phyloP scores from a whole-genome alignment of 2,329 filamentous ascomycete genomes.

The Leptographium galeiforme region DNA sequence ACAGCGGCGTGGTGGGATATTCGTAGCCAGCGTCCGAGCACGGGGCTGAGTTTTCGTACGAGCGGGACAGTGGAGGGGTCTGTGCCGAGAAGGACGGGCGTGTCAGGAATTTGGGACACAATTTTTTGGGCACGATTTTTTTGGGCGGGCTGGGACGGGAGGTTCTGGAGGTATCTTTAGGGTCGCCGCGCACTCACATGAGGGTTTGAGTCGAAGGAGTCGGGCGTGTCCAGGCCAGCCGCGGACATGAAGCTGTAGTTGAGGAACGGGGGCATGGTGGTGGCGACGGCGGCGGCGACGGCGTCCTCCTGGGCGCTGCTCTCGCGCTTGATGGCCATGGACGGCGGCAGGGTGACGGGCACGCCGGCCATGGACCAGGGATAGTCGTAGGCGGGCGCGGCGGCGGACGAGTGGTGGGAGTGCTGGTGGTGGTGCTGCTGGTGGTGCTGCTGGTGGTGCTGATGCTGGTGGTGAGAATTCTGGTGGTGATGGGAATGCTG shows the following conservation, averaged over 20 bases:
- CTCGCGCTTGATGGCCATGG: constrained; percentile 59
- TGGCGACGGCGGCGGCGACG: constrained; percentile 10
- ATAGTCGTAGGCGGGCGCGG: constrained; percentile 43
- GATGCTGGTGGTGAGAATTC: background rate
- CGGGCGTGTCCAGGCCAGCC: constrained; percentile 47
- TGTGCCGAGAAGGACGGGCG: constrained; percentile 32
- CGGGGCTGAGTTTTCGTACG: constrained; percentile 53
- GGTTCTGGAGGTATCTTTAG: background rate
- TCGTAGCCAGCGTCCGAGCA: constrained; percentile 47
- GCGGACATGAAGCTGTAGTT: constrained; percentile 52
- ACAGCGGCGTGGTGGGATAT: constrained; percentile 57
- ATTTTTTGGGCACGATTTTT: too few species aligned
- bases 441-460: background rate
- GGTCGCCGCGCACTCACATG: constrained; percentile 54
- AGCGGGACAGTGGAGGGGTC: constrained; percentile 67
- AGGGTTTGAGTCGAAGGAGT: constrained; percentile 55
- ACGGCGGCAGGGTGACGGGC: constrained; percentile 48
- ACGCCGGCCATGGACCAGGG: constrained; percentile 28
- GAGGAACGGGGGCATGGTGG: constrained; percentile 51
- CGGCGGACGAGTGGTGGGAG: background rate
- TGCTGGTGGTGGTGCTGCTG: background rate
- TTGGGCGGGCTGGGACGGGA: too few species aligned
- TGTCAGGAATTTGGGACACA: constrained; percentile 21
- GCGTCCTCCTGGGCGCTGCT: constrained; percentile 9
- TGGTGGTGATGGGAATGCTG: constrained; percentile 29